These are phyloP conservation scores for Boletus eberwhitei DNA, from an alignment of 768 basidiomycete species.

Conservation along the genomic window DNA sequence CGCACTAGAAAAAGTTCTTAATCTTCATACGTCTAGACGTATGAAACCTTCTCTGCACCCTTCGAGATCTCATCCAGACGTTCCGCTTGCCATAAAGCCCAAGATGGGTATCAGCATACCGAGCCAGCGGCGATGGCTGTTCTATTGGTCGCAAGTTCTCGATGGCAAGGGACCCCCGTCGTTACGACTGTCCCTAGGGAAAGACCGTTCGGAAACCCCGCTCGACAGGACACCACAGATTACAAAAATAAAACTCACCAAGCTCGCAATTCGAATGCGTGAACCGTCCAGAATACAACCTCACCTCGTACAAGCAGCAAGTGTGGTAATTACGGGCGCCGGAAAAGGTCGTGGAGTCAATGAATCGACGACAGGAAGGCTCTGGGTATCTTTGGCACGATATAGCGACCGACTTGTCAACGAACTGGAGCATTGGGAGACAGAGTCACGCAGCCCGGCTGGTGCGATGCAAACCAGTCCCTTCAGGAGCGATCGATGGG, in stretches of 20 bases:
- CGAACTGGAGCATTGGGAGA: conserved; percentile 61
- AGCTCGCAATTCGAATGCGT: conserved; percentile 58
- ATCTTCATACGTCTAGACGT: conserved; percentile 64
- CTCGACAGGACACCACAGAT: conserved; percentile 4
- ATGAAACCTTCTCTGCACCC: conserved; percentile 46
- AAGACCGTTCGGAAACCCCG: not conserved
- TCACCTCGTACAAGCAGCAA: conserved; percentile 55
- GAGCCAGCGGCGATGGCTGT: conserved; percentile 74
- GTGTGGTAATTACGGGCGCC: conserved; percentile 46
- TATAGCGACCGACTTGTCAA: conserved; percentile 73
- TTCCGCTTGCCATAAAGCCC: conserved; percentile 27
- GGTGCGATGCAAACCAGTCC: conserved; percentile 35
- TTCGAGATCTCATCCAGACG: conserved; percentile 11
- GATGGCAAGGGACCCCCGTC: conserved; percentile 50
- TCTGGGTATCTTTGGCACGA: conserved; percentile 76
- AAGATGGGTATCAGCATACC: conserved; percentile 75
- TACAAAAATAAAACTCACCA: conserved; percentile 53
- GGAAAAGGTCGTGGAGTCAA: conserved; percentile 33
- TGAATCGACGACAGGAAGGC: conserved; percentile 36
- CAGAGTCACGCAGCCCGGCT: conserved; percentile 41
- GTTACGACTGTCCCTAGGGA: conserved; percentile 38
- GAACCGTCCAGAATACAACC: conserved; percentile 51
- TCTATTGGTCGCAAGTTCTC: conserved; percentile 73
- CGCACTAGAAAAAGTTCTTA: conserved; percentile 54
- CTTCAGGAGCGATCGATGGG: conserved; percentile 61